Percentiles rank a stretch among this genome's conserved stretches.
Evolutionary conservation across 345 rosid genomes (phyloP).

Genomic region (Melaleuca quinquenervia): DNA sequence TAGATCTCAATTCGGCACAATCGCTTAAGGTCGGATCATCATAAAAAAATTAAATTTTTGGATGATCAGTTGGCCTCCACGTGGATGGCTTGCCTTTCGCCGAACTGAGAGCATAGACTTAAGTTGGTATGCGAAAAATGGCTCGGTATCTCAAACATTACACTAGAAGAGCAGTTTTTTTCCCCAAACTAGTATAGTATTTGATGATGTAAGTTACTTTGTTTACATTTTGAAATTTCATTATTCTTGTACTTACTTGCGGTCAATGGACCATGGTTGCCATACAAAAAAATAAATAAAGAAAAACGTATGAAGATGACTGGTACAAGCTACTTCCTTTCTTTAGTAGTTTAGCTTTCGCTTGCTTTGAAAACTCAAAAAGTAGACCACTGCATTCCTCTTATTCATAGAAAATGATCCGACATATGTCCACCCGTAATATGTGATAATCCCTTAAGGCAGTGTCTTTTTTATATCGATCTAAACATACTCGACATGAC

Average conservation of each 20-base stretch:
- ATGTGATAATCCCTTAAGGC: neutral
- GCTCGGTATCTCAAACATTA: neutral
- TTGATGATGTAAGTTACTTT: too few relatives aligned
- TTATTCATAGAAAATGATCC: neutral
- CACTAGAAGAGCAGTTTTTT: neutral
- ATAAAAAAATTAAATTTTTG: neutral
- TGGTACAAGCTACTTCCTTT: neutral
- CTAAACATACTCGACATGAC: neutral
- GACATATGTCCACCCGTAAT: neutral
- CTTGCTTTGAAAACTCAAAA: neutral
- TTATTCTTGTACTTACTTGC: neutral
- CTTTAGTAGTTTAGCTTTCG: neutral
- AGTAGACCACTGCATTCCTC: neutral
- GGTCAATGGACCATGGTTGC: neutral
- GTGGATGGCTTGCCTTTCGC: rapidly evolving
- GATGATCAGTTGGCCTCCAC: rapidly evolving
- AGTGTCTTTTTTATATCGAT: neutral
- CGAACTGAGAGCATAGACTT: rapidly evolving
- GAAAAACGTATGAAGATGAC: neutral
- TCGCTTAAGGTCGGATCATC: neutral
- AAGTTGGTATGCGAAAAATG: rapidly evolving
- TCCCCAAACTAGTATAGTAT: too few relatives aligned
- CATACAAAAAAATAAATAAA: neutral
- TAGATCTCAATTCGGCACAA: neutral
- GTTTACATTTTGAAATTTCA: neutral